Percentiles rank a stretch among this genome's conserved stretches.
Conservation (phyloP, 208 protist genomes). For the Tritrichomonas musculus region DNA sequence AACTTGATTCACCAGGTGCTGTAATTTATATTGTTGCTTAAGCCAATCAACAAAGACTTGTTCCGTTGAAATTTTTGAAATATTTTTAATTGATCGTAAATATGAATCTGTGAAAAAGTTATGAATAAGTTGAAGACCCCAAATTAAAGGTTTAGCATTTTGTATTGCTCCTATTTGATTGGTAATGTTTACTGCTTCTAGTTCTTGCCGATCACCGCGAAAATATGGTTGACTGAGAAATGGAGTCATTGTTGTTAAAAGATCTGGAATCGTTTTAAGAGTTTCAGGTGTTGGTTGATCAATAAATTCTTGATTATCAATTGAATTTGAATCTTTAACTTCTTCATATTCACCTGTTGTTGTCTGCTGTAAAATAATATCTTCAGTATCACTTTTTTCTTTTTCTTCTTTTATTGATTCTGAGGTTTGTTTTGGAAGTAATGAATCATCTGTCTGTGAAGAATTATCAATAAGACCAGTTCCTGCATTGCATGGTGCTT, state of each 20-base stretch:
- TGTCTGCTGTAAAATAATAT: too few relatives aligned
- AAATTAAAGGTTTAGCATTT: not conserved
- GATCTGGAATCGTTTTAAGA: not conserved
- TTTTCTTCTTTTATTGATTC: too few relatives aligned
- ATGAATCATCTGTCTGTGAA: too few relatives aligned
- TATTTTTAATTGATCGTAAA: not conserved
- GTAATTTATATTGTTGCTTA: not conserved
- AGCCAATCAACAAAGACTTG: not conserved
- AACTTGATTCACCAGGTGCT: not conserved
- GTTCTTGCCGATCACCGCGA: not conserved
- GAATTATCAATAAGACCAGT: too few relatives aligned
- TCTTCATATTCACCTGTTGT: too few relatives aligned
- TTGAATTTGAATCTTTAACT: too few relatives aligned
- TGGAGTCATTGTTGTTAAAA: not conserved
- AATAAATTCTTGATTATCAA: too few relatives aligned
- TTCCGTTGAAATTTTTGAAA: not conserved
- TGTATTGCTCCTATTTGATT: not conserved
- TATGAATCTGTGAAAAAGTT: slow-evolving; percentile 22
- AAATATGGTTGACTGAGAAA: not conserved
- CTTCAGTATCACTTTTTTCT: too few relatives aligned
- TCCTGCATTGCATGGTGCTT: too few relatives aligned
- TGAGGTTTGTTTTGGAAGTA: too few relatives aligned
- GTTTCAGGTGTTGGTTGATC: not conserved
- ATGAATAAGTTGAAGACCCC: not conserved
- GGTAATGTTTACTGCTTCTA: not conserved